phyloP scores from a whole-genome alignment of 495 filamentous ascomycete genomes.

The Neurospora pannonica region DNA sequence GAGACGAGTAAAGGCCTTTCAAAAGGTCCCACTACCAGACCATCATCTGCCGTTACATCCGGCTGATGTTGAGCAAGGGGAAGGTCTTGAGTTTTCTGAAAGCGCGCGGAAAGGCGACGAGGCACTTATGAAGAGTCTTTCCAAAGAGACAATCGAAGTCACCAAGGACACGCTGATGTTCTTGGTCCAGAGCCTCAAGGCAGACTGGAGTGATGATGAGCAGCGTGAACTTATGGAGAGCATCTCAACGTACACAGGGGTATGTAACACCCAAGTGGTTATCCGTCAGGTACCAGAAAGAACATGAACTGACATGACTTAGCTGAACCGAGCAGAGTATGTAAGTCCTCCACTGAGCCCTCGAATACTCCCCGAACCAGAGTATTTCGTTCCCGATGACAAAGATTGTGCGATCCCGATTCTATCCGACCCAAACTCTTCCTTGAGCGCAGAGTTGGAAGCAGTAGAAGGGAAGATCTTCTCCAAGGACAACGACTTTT shows the following conservation, averaged over 20 bases:
- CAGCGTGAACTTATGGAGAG: conserved; percentile 22
- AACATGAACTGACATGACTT: conserved; percentile 3
- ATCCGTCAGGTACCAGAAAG: not conserved
- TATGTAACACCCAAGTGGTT: conserved; percentile 11
- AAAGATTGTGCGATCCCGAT: conserved; percentile 41
- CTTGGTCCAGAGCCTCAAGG: conserved; percentile 21
- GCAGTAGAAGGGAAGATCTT: conserved; percentile 30
- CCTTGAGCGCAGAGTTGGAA: conserved; percentile 37
- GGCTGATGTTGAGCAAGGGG: conserved; percentile 36
- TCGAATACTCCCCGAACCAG: conserved; percentile 17
- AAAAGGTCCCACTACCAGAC: conserved; percentile 22
- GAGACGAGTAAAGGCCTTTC: conserved; percentile 20
- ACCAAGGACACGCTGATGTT: conserved; percentile 8
- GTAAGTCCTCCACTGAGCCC: conserved; percentile 55
- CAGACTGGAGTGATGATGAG: conserved; percentile 28
- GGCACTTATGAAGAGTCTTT: not conserved
- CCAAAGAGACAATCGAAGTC: conserved; percentile 14
- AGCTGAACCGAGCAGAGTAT: conserved; percentile 20
- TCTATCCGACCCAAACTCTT: conserved; percentile 39
- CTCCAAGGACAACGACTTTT: conserved; percentile 12
- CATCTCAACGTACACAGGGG: conserved; percentile 23
- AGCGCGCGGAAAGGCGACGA: not conserved
- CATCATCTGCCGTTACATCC: conserved; percentile 38
- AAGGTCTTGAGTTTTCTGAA: conserved; percentile 26
- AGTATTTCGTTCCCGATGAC: conserved; percentile 39